phyloP scores from a whole-genome alignment of 768 basidiomycete genomes.

The Zangia roseola region DNA sequence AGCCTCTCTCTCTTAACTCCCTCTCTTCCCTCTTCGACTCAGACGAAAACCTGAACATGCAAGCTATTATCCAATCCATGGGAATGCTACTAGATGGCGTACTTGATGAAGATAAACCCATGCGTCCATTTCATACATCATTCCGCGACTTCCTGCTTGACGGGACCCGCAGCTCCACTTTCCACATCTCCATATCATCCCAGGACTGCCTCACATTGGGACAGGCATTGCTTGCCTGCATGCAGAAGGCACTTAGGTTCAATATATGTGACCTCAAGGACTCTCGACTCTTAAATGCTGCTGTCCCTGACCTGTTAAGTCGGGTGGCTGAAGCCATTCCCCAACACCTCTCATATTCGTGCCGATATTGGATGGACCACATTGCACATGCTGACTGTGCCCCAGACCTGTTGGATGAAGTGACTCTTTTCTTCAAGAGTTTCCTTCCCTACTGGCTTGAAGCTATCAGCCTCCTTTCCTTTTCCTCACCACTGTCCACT shows the following conservation, averaged over 20 bases:
- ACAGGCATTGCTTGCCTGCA: not conserved
- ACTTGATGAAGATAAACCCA: not conserved
- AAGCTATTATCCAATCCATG: not conserved
- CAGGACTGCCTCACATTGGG: not conserved
- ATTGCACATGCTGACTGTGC: not conserved
- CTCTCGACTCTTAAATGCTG: not conserved
- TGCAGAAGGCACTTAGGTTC: conserved; percentile 1
- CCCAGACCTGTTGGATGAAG: not conserved
- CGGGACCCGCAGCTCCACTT: not conserved
- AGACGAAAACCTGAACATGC: not conserved
- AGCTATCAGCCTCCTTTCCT: not conserved
- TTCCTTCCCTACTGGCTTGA: conserved; percentile 5
- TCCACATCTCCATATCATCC: not conserved
- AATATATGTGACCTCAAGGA: conserved; percentile 5
- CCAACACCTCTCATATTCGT: not conserved
- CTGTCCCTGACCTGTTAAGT: not conserved
- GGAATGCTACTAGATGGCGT: not conserved
- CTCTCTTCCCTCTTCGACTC: not conserved
- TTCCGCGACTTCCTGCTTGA: conserved; percentile 3
- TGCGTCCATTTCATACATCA: conserved; percentile 1
- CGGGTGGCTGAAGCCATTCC: not conserved
- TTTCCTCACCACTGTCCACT: not conserved
- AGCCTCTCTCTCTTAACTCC: not conserved
- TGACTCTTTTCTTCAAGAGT: conserved; percentile 4
- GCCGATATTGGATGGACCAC: conserved; percentile 5